These are phyloP conservation scores for Colletotrichum musicola DNA, from an alignment of 2,329 filamentous ascomycete species.

Conservation along the genomic window DNA sequence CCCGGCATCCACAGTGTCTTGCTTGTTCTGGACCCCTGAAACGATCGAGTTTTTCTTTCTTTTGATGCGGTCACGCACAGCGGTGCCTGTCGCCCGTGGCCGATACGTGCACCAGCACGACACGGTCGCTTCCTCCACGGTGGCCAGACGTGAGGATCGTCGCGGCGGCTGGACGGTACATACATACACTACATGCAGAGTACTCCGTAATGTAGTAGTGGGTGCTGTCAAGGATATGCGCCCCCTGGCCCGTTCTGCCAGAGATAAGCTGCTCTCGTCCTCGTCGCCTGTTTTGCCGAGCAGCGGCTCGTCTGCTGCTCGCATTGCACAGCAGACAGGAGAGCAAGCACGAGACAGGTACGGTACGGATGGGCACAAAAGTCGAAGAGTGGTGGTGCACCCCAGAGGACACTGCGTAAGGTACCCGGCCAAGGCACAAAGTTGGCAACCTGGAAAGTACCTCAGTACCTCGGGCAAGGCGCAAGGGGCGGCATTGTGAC, in stretches of 20 bases:
- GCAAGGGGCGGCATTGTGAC: conserved; percentile 37
- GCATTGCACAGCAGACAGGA: conserved; percentile 29
- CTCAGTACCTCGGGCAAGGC: conserved; percentile 25
- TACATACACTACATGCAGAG: neutral
- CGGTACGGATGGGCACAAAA: neutral
- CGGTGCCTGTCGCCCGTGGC: neutral
- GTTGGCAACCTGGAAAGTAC: conserved; percentile 7
- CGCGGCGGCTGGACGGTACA: conserved; percentile 1
- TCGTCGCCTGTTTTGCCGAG: neutral
- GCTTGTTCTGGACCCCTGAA: conserved; percentile 39
- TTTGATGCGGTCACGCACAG: conserved; percentile 28
- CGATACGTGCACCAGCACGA: conserved; percentile 14
- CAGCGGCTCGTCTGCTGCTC: neutral
- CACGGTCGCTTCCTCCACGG: conserved; percentile 6
- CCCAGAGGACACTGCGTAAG: conserved; percentile 4
- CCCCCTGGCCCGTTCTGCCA: neutral
- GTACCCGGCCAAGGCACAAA: conserved; percentile 7
- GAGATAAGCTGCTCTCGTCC: conserved; percentile 8
- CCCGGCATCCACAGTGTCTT: conserved; percentile 31
- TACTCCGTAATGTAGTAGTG: too few species aligned
- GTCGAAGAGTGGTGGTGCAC: neutral
- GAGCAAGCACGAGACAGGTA: neutral
- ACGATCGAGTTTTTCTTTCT: conserved; percentile 35
- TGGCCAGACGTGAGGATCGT: conserved; percentile 19
- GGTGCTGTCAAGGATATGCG: conserved; percentile 3